These are phyloP conservation scores for Staphylotrichum longicolle DNA, from an alignment of 495 filamentous ascomycete genomes.

Conservation along the genomic window DNA sequence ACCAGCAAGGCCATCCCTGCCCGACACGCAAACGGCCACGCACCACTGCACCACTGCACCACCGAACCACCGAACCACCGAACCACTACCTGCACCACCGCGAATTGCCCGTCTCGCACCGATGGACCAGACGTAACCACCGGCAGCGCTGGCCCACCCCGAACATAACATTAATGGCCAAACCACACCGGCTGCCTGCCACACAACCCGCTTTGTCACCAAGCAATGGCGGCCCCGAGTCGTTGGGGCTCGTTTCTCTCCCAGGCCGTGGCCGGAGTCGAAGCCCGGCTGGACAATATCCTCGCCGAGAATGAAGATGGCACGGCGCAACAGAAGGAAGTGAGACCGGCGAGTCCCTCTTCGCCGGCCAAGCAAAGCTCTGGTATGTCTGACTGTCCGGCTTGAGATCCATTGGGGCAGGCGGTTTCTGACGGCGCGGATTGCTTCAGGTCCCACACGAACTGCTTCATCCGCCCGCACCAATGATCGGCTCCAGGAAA, in stretches of 20 bases:
- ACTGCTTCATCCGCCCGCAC: conserved; percentile 55
- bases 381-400: conserved; percentile 21
- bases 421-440: conserved; percentile 21
- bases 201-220: conserved; percentile 1
- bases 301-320: conserved; percentile 70
- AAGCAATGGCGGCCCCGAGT: conserved; percentile 31
- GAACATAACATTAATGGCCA: conserved; percentile 19
- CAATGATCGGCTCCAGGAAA: conserved; percentile 82
- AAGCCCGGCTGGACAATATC: conserved; percentile 89
- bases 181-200: background rate
- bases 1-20: background rate
- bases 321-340: conserved; percentile 32
- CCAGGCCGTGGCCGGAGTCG: conserved; percentile 89
- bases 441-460: conserved; percentile 41
- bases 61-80: no score
- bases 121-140: conserved; percentile 11
- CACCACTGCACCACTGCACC: no score
- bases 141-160: background rate
- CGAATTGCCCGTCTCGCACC: background rate
- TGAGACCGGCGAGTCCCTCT: conserved; percentile 28
- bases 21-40: background rate
- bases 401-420: background rate
- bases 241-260: conserved; percentile 85
- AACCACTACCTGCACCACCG: no score
- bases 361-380: conserved; percentile 34